phyloP scores from a whole-genome alignment of 2,329 filamentous ascomycete genomes.

The Dactylellina cionopaga region DNA sequence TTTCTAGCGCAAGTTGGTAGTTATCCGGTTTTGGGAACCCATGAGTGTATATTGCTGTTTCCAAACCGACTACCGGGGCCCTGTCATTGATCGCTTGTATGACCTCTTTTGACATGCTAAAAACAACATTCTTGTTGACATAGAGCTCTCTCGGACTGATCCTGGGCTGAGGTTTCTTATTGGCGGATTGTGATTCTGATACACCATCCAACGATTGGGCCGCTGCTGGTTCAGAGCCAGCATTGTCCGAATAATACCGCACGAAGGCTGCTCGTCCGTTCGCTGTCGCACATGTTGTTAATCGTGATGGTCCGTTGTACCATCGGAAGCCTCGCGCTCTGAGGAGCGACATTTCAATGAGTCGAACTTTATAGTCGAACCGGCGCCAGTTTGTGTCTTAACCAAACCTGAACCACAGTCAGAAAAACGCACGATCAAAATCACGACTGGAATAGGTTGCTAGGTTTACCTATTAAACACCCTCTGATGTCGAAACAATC shows the following conservation, averaged over 20 bases:
- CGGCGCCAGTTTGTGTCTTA: too few relatives aligned
- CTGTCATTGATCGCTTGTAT: constrained; percentile 76
- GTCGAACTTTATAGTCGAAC: background rate
- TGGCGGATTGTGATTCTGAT: too few relatives aligned
- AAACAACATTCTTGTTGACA: background rate
- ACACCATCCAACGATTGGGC: background rate
- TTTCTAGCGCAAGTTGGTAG: constrained; percentile 77
- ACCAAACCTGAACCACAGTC: too few relatives aligned
- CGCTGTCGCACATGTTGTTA: background rate
- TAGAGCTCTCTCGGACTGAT: background rate
- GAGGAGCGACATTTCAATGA: constrained; percentile 35
- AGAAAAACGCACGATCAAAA: too few relatives aligned
- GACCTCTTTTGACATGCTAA: constrained; percentile 79
- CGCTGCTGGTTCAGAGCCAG: background rate
- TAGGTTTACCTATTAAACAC: background rate
- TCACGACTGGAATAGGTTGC: background rate
- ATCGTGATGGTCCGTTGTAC: background rate
- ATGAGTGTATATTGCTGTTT: constrained; percentile 97
- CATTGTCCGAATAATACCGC: constrained; percentile 7
- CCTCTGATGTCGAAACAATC: constrained; percentile 14
- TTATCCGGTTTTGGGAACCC: constrained; percentile 80
- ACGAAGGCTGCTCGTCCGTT: background rate
- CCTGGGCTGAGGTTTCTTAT: background rate
- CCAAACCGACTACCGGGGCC: constrained; percentile 87
- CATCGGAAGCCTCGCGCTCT: constrained; percentile 26